Evolutionary conservation across 2,329 filamentous ascomycete genomes (phyloP), one percentile per base, ranked within the genome.

Genomic region (Xylariomycetidae sp.): DNA sequence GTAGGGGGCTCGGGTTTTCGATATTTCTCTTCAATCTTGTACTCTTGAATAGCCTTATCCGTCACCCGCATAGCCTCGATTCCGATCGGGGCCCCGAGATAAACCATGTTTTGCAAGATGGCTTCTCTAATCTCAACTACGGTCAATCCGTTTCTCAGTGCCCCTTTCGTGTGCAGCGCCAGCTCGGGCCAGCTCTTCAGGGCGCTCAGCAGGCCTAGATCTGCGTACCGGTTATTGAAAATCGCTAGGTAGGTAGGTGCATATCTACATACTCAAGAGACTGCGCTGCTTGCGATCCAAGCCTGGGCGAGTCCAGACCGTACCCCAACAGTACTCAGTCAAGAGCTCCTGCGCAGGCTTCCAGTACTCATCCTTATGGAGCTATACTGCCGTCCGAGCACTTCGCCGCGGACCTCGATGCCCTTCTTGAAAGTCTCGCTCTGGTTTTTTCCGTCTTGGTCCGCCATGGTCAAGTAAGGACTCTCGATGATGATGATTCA

Each of bases 241-340:
- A 11, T 17, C 18, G 6, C 27, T 29, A 8, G 20, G 20, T 8
- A 23, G 20, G 20, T n/a, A 23, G 20, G 20, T 8, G n/a, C 11
- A 14, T 10, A 14, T 7, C 10, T 10, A 14, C 25, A 7, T 15
- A 20, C 17, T 82, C 33, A 83, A 59, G 34, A 83, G 62, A 33
- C 68, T 74, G 29, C 79, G 68, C 44, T 77, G 71, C 53, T 81
- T 78, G 38, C 70, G 67, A 22, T 73, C 69, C 7, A 83, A 67
- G 0, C 78, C 79, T 1, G 76, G 77, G 6, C 79, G 69, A 4
- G 72, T 72, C 79, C 79, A 84, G 16, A 72, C 69, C 38, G 69
- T 69, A 11, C 77, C 78, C 79, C 78, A 83, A 59, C 72, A 75
- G 52, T 67, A 74, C 57, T 82, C 77, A 1, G 77, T 81, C 2